Evolutionary conservation across 2,329 filamentous ascomycete species (phyloP), one percentile per base, ranked within the genome.

Genomic region (Chaetomiaceae sp.): DNA sequence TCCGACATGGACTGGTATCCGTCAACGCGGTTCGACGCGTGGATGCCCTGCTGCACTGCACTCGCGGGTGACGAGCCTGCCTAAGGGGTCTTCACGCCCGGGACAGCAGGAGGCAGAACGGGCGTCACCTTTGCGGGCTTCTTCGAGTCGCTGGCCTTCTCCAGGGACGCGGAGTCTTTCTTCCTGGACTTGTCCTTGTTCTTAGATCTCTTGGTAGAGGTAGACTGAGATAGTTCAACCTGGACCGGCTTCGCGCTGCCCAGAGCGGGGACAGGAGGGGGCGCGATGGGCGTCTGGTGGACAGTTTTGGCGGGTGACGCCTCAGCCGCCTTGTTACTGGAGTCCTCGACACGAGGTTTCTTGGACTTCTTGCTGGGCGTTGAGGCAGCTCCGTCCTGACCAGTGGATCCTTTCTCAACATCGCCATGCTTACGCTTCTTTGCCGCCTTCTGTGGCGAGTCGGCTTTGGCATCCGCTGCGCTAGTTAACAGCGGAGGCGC

Each of bases 381-480:
- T 18, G 49, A 41, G 9, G 53, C 55, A 2, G 52, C 38, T 9
- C 56, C 46, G 17, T 48, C 46, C 29, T 54, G 47, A 17, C 38
- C 40, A 10, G 55, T 37, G 33, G 52, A 51, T 32, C 17, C 45
- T 2, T 56, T 59, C n/a, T 60, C 58, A 17, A 60, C 57, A n/a
- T 48, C 52, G 5, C 57, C 51, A 35, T 63, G 63, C 59, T 71
- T 71, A 41, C 69, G 64, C 62, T 71, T 72, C 45, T 64, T 68
- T 14, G 45, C 48, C 3, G 46, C 47, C n/a, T 48, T 45, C 14
- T 40, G 42, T 4, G 48, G 43, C 6, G 44, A 47, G 19, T 41
- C 51, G 38, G 59, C 43, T 3, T 57, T 41, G 12, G 60, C 33
- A 15, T 36, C 29, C n/a, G 22, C 38, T n/a, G 54, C 44, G 15